These are phyloP conservation scores for Cryphonectria nitschkei DNA, from an alignment of 2,329 filamentous ascomycete species.

Conservation along the genomic window DNA sequence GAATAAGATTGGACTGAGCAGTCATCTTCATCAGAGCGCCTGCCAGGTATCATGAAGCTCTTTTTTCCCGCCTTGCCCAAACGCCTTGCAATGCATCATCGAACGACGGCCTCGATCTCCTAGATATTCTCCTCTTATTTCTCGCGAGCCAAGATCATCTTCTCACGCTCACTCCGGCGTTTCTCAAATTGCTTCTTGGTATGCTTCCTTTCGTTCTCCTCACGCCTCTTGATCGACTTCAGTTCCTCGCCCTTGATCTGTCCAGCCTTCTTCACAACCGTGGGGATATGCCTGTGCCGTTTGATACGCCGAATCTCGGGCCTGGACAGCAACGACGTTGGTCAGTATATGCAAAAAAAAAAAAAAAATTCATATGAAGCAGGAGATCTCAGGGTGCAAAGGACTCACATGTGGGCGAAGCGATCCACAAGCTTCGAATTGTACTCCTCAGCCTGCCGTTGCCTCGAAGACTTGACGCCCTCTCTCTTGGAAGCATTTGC, in stretches of 20 bases:
- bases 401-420: constrained; percentile 77
- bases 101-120: not conserved
- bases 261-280: constrained; percentile 91
- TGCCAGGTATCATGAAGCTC: constrained; percentile 25
- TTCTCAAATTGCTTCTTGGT: constrained; percentile 74
- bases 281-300: constrained; percentile 87
- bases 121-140: constrained; percentile 44
- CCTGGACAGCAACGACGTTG: constrained; percentile 3
- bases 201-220: constrained; percentile 94
- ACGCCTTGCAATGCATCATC: constrained; percentile 30
- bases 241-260: constrained; percentile 94
- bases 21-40: constrained; percentile 2
- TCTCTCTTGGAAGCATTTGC: constrained; percentile 81
- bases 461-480: constrained; percentile 82
- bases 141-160: constrained; percentile 78
- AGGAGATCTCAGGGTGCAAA: not conserved
- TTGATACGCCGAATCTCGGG: constrained; percentile 91
- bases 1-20: too few relatives aligned
- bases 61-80: not conserved
- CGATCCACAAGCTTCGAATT: constrained; percentile 81
- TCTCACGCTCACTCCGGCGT: constrained; percentile 71
- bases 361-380: not conserved
- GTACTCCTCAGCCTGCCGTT: constrained; percentile 89
- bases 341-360: not conserved
- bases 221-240: constrained; percentile 81